Percentiles rank a stretch among this genome's conserved stretches.
Conservation (phyloP, 441 rosid genomes). For the Pelargonium australe region DNA sequence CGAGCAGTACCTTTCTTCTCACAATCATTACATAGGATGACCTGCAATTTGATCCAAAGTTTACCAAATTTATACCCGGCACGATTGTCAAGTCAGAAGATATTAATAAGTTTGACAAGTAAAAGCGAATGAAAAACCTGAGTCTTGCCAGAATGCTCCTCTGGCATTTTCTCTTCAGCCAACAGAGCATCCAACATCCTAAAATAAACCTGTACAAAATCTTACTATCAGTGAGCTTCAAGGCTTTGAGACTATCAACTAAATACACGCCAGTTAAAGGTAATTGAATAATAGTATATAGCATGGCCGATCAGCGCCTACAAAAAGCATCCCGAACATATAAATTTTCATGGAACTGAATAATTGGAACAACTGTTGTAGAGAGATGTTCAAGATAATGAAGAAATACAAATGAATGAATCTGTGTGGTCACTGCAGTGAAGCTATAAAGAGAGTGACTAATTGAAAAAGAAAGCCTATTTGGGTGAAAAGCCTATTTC, state of each 20-base stretch:
- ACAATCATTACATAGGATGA: conserved; percentile 74
- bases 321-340: not conserved
- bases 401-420: not conserved
- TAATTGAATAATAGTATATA: too few relatives aligned
- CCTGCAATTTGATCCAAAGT: conserved; percentile 31
- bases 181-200: conserved; percentile 74
- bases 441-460: not conserved
- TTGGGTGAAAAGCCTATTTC: not conserved
- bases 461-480: not conserved
- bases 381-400: not conserved
- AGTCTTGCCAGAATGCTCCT: conserved; percentile 51
- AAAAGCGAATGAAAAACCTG: conserved; percentile 44
- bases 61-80: conserved; percentile 3
- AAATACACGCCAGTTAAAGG: not conserved
- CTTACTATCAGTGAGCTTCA: conserved; percentile 16
- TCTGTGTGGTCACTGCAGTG: not conserved
- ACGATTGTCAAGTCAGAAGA: not conserved
- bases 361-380: not conserved
- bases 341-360: not conserved
- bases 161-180: conserved; percentile 73
- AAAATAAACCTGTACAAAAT: conserved; percentile 55
- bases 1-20: conserved; percentile 63
- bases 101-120: conserved; percentile 7
- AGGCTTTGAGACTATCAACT: not conserved
- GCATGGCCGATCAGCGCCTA: not conserved